Base-by-base conservation (phyloP, 331 rosid genomes). In the Malus hybrid region DNA sequence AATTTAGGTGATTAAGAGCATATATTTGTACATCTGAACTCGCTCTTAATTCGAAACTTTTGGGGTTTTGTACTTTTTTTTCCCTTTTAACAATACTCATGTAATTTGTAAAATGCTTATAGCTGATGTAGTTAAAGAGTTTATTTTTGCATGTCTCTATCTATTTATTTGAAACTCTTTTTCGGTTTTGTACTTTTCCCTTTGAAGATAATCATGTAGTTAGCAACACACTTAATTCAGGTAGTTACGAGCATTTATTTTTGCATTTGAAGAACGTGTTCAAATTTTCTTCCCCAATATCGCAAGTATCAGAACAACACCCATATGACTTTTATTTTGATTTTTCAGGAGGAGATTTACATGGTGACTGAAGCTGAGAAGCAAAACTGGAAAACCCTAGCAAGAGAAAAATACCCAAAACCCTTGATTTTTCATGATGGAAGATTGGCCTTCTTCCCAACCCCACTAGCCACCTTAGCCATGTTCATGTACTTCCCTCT, bases 341-440 rank as follows among this genome's bases (percentile, higher is more conserved):
- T 44, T 15, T 74, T 56, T 68, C 44, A 75, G 54, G 71, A 93
- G 96, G 96, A 88, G 62, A 67, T 93, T 6, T 87, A 85, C 67
- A 22, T 71, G 67, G 91, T 93, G 39, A 76, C 73, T 48, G 81
- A 83, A 75, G 88, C 28, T n/a, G 98, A 93, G 46, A 93, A 88
- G 85, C 80, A 83, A 54, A 86, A 81, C 39, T 93, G 98, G 97
- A 69, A 81, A 80, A 82, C 10, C 52, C 85, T 93, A 11, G 73
- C 79, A 6, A 90, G 52, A 75, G 86, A 85, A 48, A 85, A 75
- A 24, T 84, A 79, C 76, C 90, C 87, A 3, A 87, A 90, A 67
- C 85, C 89, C 28, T 48, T 93, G 79, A 83, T 93, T 31, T 91
- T 93, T 83, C 98, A 93, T 70, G 98, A 93, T 76, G 97, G 98